Percentiles rank a stretch among this genome's conserved stretches.
phyloP scores from a whole-genome alignment of 2,329 filamentous ascomycete genomes.

The Venturiaceae sp. region DNA sequence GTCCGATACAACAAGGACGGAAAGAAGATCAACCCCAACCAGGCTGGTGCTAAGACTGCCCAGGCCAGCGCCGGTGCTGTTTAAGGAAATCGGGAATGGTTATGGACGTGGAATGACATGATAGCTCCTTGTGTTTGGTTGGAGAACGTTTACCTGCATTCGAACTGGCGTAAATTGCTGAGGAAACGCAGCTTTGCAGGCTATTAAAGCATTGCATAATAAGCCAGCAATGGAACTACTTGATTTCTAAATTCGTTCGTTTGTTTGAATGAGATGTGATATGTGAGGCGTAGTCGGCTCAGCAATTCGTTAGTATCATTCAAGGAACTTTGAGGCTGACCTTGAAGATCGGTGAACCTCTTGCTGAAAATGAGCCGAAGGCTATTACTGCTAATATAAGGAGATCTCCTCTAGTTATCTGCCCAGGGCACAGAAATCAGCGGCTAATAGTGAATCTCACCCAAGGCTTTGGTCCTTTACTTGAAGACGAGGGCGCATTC shows the following conservation, averaged over 20 bases:
- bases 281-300: too few relatives aligned
- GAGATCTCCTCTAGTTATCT: too few relatives aligned
- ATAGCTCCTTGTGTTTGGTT: not conserved
- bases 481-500: too few relatives aligned
- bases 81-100: not conserved
- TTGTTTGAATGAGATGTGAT: not conserved
- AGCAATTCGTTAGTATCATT: too few relatives aligned
- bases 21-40: constrained; percentile 96
- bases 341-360: too few relatives aligned
- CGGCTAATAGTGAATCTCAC: too few relatives aligned
- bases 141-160: not conserved
- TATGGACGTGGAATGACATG: not conserved
- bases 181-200: not conserved
- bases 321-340: too few relatives aligned
- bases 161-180: not conserved
- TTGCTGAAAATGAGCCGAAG: too few relatives aligned
- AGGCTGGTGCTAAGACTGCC: constrained; percentile 55
- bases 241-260: not conserved
- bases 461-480: too few relatives aligned
- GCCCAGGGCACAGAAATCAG: too few relatives aligned
- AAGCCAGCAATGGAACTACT: not conserved
- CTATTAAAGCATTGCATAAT: not conserved
- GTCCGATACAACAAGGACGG: constrained; percentile 99
- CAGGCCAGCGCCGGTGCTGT: constrained; percentile 18
- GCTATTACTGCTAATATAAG: too few relatives aligned